A percentile compares a stretch with the other conserved stretches of the same genome.
These are phyloP conservation scores for Aphanomyces stellatus DNA, from an alignment of 352 stramenopile genomes.

Conservation along the genomic window DNA sequence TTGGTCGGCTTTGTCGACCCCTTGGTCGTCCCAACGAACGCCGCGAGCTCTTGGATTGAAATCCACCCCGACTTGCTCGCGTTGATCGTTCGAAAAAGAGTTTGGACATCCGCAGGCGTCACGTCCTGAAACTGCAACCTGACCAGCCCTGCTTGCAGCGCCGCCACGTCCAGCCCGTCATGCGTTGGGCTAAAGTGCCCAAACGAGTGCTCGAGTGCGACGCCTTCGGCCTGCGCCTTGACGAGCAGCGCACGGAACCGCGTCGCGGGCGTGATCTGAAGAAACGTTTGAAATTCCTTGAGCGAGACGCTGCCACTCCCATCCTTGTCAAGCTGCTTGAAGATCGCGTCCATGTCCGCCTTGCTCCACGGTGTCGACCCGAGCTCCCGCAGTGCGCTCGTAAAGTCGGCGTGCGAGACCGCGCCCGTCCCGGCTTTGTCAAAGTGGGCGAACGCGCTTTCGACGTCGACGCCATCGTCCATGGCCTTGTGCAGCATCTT, in stretches of 20 bases:
- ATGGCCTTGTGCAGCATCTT: slow-evolving; percentile 28
- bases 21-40: neutral
- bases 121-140: slow-evolving; percentile 39
- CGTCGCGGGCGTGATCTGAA: slow-evolving; percentile 16
- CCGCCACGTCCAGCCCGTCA: slow-evolving; percentile 40
- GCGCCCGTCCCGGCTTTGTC: slow-evolving; percentile 39
- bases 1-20: neutral
- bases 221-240: slow-evolving; percentile 22
- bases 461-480: slow-evolving; percentile 29
- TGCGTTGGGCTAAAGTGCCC: slow-evolving; percentile 30
- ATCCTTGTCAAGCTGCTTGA: slow-evolving; percentile 41
- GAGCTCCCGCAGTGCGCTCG: slow-evolving; percentile 21
- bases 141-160: slow-evolving; percentile 40
- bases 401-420: slow-evolving; percentile 47
- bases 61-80: neutral
- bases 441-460: slow-evolving; percentile 45
- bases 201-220: slow-evolving; percentile 29
- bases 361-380: slow-evolving; percentile 1
- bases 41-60: neutral
- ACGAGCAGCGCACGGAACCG: neutral
- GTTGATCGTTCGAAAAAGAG: slow-evolving; percentile 27
- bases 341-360: slow-evolving; percentile 34
- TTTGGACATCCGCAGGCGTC: slow-evolving; percentile 27
- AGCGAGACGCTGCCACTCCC: slow-evolving; percentile 48
- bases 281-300: slow-evolving; percentile 41